phyloP scores from a whole-genome alignment of 2,329 filamentous ascomycete genomes.

The Bipolaris zeicola region DNA sequence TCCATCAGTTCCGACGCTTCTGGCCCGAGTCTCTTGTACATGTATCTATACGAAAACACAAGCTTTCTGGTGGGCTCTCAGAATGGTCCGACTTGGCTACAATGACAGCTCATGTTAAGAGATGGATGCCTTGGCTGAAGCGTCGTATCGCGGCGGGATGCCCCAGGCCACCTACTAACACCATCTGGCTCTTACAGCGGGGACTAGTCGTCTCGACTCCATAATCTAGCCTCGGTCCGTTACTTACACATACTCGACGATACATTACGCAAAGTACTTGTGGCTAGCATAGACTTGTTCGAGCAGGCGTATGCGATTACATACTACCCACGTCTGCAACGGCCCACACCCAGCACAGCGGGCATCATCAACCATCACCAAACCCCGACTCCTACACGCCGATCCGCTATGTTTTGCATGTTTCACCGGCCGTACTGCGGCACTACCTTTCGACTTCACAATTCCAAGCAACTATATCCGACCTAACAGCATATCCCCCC shows the following conservation, averaged over 20 bases:
- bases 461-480: constrained; percentile 1
- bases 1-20: constrained; percentile 6
- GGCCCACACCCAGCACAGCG: constrained; percentile 1
- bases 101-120: constrained; percentile 23
- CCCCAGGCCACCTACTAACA: no score
- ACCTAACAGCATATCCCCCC: constrained; percentile 6
- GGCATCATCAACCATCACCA: background rate
- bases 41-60: background rate
- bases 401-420: constrained; percentile 5
- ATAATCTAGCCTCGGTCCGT: background rate
- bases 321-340: background rate
- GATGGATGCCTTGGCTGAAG: constrained; percentile 12
- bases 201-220: no score
- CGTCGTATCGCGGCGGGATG: background rate
- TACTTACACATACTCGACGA: background rate
- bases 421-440: constrained; percentile 7
- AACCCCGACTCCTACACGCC: background rate
- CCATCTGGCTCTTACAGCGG: no score
- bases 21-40: background rate
- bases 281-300: no score
- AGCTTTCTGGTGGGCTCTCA: constrained; percentile 11
- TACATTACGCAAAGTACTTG: background rate
- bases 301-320: background rate
- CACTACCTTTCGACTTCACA: background rate
- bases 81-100: constrained; percentile 14